Conservation (phyloP, 176 grass and related monocot genomes). For the Paspalum vaginatum region DNA sequence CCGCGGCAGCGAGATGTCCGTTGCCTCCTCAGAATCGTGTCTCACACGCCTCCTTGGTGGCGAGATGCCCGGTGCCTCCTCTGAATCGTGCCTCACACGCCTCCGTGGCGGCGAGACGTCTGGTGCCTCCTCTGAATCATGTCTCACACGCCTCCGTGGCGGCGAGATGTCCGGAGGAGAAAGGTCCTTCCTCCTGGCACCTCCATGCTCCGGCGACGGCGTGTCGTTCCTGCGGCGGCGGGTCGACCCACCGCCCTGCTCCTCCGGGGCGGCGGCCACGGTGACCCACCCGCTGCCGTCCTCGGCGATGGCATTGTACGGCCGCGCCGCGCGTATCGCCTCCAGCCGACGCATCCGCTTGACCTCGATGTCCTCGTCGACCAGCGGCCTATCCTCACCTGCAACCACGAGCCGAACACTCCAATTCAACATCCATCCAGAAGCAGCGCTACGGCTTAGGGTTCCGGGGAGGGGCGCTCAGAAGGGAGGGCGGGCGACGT, state of each 20-base stretch:
- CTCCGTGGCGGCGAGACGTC: slow-evolving; percentile 32
- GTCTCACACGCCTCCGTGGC: slow-evolving; percentile 22
- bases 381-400: slow-evolving; percentile 77
- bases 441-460: neutral
- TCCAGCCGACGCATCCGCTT: slow-evolving; percentile 88
- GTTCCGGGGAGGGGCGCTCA: neutral
- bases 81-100: slow-evolving; percentile 38
- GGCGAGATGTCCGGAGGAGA: slow-evolving; percentile 55
- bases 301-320: slow-evolving; percentile 75
- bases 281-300: slow-evolving; percentile 90
- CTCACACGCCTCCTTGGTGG: slow-evolving; percentile 19
- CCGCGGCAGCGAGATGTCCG: slow-evolving; percentile 47
- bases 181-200: slow-evolving; percentile 29
- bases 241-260: neutral
- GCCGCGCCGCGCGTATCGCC: slow-evolving; percentile 61
- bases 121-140: slow-evolving; percentile 44
- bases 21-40: slow-evolving; percentile 42
- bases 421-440: neutral
- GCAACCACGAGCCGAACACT: slow-evolving; percentile 4
- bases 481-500: neutral
- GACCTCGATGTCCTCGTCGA: slow-evolving; percentile 95
- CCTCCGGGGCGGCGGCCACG: slow-evolving; percentile 21
- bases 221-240: slow-evolving; percentile 25
- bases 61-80: slow-evolving; percentile 36
- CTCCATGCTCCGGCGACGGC: slow-evolving; percentile 29